Percentiles rank a stretch among this genome's conserved stretches.
Conservation (phyloP, 1,139 yeast genomes). For the Yamadazyma kanchanaburiensis region DNA sequence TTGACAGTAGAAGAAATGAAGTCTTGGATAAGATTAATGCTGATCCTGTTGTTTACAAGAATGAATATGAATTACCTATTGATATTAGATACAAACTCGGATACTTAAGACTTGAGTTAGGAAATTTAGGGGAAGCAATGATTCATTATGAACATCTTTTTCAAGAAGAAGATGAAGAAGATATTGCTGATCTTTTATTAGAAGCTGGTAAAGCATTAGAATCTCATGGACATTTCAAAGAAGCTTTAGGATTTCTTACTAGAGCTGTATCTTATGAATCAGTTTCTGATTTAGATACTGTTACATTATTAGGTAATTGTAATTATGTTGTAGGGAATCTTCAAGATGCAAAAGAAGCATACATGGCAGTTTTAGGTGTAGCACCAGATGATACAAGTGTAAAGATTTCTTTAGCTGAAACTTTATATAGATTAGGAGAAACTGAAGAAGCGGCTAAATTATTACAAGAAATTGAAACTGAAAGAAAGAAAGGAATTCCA, state of each 20-base stretch:
- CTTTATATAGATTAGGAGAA: slow-evolving; percentile 69
- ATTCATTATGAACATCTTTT: slow-evolving; percentile 57
- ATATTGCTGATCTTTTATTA: slow-evolving; percentile 67
- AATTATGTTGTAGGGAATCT: slow-evolving; percentile 69
- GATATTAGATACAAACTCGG: slow-evolving; percentile 86
- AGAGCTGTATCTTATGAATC: slow-evolving; percentile 48
- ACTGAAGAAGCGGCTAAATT: slow-evolving; percentile 57
- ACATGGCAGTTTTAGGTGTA: slow-evolving; percentile 49
- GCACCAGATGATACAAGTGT: slow-evolving; percentile 71
- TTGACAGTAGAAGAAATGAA: slow-evolving; percentile 58
- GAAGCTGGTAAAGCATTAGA: slow-evolving; percentile 78
- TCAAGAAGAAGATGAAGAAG: slow-evolving; percentile 46
- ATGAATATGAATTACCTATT: slow-evolving; percentile 59
- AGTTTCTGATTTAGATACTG: slow-evolving; percentile 39
- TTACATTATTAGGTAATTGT: slow-evolving; percentile 71
- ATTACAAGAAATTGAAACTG: slow-evolving; percentile 45
- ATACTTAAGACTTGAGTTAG: slow-evolving; percentile 61
- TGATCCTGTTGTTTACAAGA: slow-evolving; percentile 17
- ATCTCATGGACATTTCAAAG: slow-evolving; percentile 62
- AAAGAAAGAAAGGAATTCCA: slow-evolving; percentile 15
- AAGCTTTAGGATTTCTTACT: slow-evolving; percentile 65
- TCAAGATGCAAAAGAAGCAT: slow-evolving; percentile 66
- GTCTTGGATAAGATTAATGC: slow-evolving; percentile 16
- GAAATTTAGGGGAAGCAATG: slow-evolving; percentile 67
- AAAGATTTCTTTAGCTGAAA: slow-evolving; percentile 77